Base-by-base conservation (phyloP, 2,329 filamentous ascomycete genomes). In the Neurospora crassa region DNA sequence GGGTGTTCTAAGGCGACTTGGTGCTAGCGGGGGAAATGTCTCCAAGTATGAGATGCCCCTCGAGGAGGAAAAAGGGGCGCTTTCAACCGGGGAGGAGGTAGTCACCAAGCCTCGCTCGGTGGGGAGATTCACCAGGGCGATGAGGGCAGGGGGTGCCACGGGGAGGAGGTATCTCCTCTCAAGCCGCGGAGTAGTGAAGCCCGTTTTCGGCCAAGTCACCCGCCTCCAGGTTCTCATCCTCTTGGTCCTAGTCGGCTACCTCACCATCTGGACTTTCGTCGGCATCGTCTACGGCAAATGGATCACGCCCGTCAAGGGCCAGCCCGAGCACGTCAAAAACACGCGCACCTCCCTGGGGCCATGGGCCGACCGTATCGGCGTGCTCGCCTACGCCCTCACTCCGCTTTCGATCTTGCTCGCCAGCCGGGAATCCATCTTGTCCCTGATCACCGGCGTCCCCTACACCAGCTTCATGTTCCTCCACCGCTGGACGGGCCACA, bases 401-500 rank as follows among this genome's bases (percentile, higher is more conserved):
- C 91, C 91, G 0, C 83, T 94, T 0, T 89, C 89, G 0, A 81
- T 94, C 40, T 80, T 92, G 68, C 84, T 94, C 14, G 84, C 87
- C n/a, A 89, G 84, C 71, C 85, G 91, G 53, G 91, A 94, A 78
- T 91, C 89, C 0, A 82, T 93, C 1, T 84, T 94, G 4, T 91
- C 89, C 0, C 78, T 91, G 16, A 79, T 92, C 68, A 94, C 91
- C 0, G 91, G 92, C 1, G 83, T 94, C 0, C 91, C 92, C 0
- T 92, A 93, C 76, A 91, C 93, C 75, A 88, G 87, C 76, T 93
- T 94, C 84, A 90, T 91, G 79, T 94, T 94, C 77, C 81, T 94
- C 24, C 91, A 93, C 78, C 89, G 91, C 41, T 94, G 91, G 91
- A 82, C 90, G 0, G 91, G 92, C 7, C 90, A 91, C 73, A 84